Evolutionary conservation across 2,329 filamentous ascomycete genomes (phyloP).

Genomic region (Epichloe elymi): DNA sequence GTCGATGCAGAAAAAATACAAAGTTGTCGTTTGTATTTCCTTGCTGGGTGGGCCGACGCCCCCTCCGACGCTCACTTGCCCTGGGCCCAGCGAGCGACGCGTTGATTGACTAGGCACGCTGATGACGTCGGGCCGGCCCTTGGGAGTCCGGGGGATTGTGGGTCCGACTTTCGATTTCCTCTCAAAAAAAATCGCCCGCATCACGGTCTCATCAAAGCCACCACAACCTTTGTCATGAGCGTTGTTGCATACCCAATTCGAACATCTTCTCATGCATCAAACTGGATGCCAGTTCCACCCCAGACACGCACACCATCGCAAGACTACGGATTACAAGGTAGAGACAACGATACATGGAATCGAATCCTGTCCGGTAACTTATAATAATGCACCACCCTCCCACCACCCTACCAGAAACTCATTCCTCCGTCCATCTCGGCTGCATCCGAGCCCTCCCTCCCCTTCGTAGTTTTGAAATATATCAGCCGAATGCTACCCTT

Average conservation of each 20-base stretch:
- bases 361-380: not conserved
- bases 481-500: too few species aligned
- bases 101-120: not conserved
- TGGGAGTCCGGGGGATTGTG: not conserved
- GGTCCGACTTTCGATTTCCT: not conserved
- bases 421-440: not conserved
- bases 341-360: not conserved
- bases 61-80: not conserved
- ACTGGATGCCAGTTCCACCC: too few species aligned
- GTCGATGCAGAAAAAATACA: not conserved
- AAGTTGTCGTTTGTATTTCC: too few species aligned
- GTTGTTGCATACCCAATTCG: too few species aligned
- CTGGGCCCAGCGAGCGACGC: not conserved
- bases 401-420: not conserved
- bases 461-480: not conserved
- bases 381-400: not conserved
- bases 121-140: not conserved
- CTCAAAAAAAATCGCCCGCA: not conserved
- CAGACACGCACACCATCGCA: too few species aligned
- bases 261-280: too few species aligned
- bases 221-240: too few species aligned
- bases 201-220: not conserved
- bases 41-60: not conserved
- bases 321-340: too few species aligned
- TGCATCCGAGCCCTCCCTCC: not conserved